A percentile compares a stretch with the other conserved stretches of the same genome.
Conservation (phyloP, 441 rosid genomes). For the California macrophylla region DNA sequence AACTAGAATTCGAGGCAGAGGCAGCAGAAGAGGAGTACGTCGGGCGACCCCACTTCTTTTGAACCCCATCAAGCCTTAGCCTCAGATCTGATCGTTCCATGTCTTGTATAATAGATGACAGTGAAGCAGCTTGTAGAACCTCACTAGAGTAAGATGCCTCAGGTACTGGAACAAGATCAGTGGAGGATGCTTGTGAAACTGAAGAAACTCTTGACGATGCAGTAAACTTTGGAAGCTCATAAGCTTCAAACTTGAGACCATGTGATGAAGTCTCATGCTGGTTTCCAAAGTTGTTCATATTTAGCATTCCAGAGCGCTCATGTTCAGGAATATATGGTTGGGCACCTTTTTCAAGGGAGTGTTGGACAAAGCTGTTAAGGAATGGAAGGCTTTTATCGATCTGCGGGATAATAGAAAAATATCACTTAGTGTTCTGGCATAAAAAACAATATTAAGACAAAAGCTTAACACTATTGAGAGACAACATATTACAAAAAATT, state of each 20-base stretch:
- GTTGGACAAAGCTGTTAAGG: constrained; percentile 58
- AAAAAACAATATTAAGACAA: not conserved
- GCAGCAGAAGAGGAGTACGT: constrained; percentile 43
- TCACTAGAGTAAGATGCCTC: constrained; percentile 62
- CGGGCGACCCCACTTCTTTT: constrained; percentile 85
- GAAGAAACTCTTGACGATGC: constrained; percentile 40
- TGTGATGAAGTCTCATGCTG: constrained; percentile 55
- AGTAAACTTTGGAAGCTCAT: constrained; percentile 68
- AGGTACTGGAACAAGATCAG: constrained; percentile 69
- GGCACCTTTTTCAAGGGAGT: constrained; percentile 66
- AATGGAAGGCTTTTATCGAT: constrained; percentile 71
- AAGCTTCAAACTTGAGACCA: constrained; percentile 87
- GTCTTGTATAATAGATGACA: constrained; percentile 39
- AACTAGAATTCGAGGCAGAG: constrained; percentile 34
- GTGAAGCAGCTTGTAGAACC: constrained; percentile 34
- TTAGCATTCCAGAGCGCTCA: constrained; percentile 45
- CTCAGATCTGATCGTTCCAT: constrained; percentile 52
- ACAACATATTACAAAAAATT: no score
- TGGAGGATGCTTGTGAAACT: constrained; percentile 34
- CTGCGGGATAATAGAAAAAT: constrained; percentile 33
- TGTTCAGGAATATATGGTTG: constrained; percentile 76
- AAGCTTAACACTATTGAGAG: not conserved
- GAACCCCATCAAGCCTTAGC: constrained; percentile 94
- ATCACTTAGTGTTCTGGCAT: constrained; percentile 3
- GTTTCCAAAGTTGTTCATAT: constrained; percentile 39